phyloP scores from a whole-genome alignment of 2,329 filamentous ascomycete species.

The Xylariaceae sp. region DNA sequence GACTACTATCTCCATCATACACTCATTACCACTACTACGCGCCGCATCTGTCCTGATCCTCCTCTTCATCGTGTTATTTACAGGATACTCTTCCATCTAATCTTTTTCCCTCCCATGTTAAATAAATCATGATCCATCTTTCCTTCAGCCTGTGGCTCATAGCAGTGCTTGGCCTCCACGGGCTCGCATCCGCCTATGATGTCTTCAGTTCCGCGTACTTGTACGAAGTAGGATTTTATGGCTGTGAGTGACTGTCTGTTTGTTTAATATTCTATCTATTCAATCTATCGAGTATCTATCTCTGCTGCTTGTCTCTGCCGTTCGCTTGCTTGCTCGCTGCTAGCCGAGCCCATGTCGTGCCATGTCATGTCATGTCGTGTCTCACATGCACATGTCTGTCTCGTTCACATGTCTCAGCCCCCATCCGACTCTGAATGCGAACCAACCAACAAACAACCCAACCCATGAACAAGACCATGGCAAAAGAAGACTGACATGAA shows the following conservation, averaged over 20 bases:
- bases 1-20: not conserved
- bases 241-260: slow-evolving; percentile 11
- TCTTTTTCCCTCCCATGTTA: not conserved
- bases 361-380: not conserved
- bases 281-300: no score
- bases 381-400: not conserved
- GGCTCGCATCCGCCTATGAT: slow-evolving; percentile 6
- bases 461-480: not conserved
- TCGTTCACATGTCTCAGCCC: not conserved
- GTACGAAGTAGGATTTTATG: slow-evolving; percentile 18
- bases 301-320: no score
- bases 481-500: slow-evolving; percentile 1
- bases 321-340: no score
- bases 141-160: slow-evolving; percentile 9
- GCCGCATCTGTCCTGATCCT: not conserved
- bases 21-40: not conserved
- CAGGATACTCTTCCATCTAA: no score
- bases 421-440: no score
- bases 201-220: slow-evolving; percentile 11
- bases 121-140: slow-evolving; percentile 11
- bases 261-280: not conserved
- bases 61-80: no score
- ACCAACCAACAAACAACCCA: no score
- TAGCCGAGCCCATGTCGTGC: no score
- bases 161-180: not conserved